These are phyloP conservation scores for Dryas alaskensis DNA, from an alignment of 306 rosid genomes.

Conservation along the genomic window DNA sequence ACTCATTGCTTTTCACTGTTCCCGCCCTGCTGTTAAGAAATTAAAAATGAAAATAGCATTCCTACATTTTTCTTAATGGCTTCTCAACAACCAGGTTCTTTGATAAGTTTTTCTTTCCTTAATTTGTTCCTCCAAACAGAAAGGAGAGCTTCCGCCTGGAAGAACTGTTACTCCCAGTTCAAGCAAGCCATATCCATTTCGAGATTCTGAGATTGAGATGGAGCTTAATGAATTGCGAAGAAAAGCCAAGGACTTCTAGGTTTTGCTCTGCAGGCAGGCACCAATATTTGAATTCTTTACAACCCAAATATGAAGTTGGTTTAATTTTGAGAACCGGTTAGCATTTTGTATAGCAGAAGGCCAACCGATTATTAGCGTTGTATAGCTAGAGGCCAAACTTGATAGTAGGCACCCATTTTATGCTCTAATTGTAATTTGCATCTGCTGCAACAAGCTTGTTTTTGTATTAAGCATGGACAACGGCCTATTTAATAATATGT, in stretches of 20 bases:
- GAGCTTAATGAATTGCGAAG: conserved; percentile 82
- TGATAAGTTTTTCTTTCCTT: neutral
- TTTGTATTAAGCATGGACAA: conserved; percentile 17
- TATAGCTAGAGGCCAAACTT: conserved; percentile 38
- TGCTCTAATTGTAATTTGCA: neutral
- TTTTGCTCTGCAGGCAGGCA: neutral
- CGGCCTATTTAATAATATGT: neutral
- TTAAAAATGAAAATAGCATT: neutral
- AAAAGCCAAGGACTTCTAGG: conserved; percentile 61
- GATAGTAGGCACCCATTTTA: neutral
- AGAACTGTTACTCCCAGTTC: conserved; percentile 46
- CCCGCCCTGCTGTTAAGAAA: neutral
- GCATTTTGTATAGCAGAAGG: conserved; percentile 32
- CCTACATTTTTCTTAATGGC: neutral
- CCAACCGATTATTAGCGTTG: conserved; percentile 28
- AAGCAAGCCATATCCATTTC: conserved; percentile 52
- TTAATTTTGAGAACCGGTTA: conserved; percentile 16
- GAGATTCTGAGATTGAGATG: conserved; percentile 75
- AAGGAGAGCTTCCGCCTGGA: conserved; percentile 95
- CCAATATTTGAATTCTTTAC: conserved; percentile 13
- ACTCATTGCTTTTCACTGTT: no score
- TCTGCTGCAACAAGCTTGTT: conserved; percentile 6
- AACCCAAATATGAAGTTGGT: conserved; percentile 18
- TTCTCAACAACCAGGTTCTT: neutral
- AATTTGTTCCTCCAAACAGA: conserved; percentile 40